A percentile compares a stretch with the other conserved stretches of the same genome.
These are phyloP conservation scores for Fraxinus platypoda DNA, from an alignment of 305 asterid genomes.

Conservation along the genomic window DNA sequence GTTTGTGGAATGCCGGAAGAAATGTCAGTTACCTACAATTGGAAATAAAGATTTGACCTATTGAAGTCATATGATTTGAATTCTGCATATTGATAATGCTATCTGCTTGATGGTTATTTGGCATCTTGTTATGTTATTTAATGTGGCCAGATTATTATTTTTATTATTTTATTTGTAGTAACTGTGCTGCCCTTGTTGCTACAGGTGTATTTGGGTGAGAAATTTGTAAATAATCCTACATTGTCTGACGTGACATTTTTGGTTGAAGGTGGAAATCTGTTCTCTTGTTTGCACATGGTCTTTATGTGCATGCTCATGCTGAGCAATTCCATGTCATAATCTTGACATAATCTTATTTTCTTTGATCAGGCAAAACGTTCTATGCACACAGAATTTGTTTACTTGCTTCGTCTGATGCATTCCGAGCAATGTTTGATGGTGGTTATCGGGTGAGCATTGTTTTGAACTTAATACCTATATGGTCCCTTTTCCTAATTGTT, in stretches of 20 bases:
- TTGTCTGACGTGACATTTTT: constrained; percentile 92
- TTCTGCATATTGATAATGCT: constrained; percentile 6
- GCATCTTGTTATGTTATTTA: neutral
- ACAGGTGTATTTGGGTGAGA: constrained; percentile 97
- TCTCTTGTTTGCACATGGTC: constrained; percentile 15
- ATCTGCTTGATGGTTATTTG: neutral
- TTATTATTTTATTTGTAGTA: constrained; percentile 3
- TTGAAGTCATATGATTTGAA: neutral
- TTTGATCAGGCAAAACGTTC: constrained; percentile 74
- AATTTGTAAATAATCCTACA: constrained; percentile 86
- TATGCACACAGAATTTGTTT: constrained; percentile 97
- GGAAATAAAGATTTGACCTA: neutral
- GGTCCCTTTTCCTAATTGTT: constrained; percentile 5
- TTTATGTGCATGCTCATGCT: constrained; percentile 11
- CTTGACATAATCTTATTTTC: constrained; percentile 4
- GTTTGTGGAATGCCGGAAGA: neutral
- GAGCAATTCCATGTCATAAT: neutral
- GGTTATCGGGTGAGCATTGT: constrained; percentile 89
- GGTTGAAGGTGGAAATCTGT: constrained; percentile 72
- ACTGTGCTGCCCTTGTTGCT: constrained; percentile 20
- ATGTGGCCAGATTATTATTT: neutral
- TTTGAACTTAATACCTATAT: neutral
- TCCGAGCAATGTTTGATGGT: constrained; percentile 99
- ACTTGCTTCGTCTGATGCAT: constrained; percentile 98
- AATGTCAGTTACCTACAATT: constrained; percentile 4